A percentile compares a stretch with the other conserved stretches of the same genome.
Conservation (phyloP, 495 filamentous ascomycete species). For the Xylaria flabelliformis region DNA sequence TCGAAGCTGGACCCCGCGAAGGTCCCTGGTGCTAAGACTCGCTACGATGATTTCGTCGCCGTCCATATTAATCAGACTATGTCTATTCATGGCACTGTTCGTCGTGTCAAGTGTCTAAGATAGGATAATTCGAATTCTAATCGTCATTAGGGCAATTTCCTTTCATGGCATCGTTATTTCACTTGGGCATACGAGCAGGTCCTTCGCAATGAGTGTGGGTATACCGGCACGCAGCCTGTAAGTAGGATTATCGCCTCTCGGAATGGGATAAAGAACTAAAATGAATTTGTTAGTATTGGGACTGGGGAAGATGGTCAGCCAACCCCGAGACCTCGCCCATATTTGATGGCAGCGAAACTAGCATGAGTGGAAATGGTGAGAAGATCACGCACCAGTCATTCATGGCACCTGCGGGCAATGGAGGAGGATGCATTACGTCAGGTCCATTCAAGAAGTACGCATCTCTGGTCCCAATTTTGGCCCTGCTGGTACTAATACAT, state of each 20-base stretch:
- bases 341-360: slow-evolving; percentile 62
- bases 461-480: background rate
- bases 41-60: slow-evolving; percentile 73
- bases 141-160: slow-evolving; percentile 60
- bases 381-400: slow-evolving; percentile 44
- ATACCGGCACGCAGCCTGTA: slow-evolving; percentile 56
- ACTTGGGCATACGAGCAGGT: slow-evolving; percentile 67
- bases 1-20: slow-evolving; percentile 46
- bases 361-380: slow-evolving; percentile 64
- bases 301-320: slow-evolving; percentile 63
- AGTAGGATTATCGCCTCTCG: background rate
- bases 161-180: slow-evolving; percentile 76
- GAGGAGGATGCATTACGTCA: slow-evolving; percentile 70
- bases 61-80: slow-evolving; percentile 70
- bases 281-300: slow-evolving; percentile 57
- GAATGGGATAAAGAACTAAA: background rate
- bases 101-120: background rate
- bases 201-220: slow-evolving; percentile 71
- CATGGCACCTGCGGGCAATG: slow-evolving; percentile 56
- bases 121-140: slow-evolving; percentile 1
- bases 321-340: slow-evolving; percentile 57
- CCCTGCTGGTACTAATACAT: slow-evolving; percentile 4
- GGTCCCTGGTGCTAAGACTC: slow-evolving; percentile 45
- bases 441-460: slow-evolving; percentile 62
- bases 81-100: slow-evolving; percentile 64